Conservation (phyloP, 345 rosid genomes). For the Gossypium bickii region DNA sequence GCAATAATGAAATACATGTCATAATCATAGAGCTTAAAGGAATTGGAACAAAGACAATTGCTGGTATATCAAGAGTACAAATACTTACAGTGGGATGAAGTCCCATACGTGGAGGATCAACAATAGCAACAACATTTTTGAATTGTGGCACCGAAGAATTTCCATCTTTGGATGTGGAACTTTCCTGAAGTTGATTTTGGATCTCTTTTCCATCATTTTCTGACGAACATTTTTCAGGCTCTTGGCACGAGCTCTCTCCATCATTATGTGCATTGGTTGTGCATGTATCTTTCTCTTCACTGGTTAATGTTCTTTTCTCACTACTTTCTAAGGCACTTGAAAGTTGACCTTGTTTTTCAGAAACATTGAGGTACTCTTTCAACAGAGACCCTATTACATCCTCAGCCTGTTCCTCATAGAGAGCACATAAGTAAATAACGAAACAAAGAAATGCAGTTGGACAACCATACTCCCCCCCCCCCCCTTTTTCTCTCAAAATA, state of each 20-base stretch:
- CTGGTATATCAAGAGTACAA: not conserved
- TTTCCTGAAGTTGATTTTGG: constrained; percentile 29
- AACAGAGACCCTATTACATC: constrained; percentile 81
- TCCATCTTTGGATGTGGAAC: constrained; percentile 29
- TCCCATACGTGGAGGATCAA: constrained; percentile 92
- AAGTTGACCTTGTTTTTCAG: constrained; percentile 37
- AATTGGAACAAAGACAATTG: not conserved
- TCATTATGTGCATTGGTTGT: constrained; percentile 16
- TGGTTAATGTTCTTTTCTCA: constrained; percentile 21
- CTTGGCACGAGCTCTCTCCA: constrained; percentile 30
- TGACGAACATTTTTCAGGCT: constrained; percentile 27
- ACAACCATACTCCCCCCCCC: not conserved
- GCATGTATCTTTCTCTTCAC: constrained; percentile 33
- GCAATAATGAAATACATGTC: not conserved
- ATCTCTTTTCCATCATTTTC: constrained; percentile 35
- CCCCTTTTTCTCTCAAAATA: not conserved
- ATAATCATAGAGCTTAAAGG: not conserved
- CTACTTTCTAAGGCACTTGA: constrained; percentile 27
- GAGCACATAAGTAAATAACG: not conserved
- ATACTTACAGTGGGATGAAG: constrained; percentile 80
- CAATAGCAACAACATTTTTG: constrained; percentile 89
- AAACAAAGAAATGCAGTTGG: not conserved
- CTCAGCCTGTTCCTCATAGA: constrained; percentile 61
- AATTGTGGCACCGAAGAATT: constrained; percentile 35
- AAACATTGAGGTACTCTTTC: constrained; percentile 51